Percentiles rank a stretch among this genome's conserved stretches.
These are phyloP conservation scores for Pseudozyma flocculosa DNA, from an alignment of 1,284 basidiomycete genomes.

Conservation along the genomic window DNA sequence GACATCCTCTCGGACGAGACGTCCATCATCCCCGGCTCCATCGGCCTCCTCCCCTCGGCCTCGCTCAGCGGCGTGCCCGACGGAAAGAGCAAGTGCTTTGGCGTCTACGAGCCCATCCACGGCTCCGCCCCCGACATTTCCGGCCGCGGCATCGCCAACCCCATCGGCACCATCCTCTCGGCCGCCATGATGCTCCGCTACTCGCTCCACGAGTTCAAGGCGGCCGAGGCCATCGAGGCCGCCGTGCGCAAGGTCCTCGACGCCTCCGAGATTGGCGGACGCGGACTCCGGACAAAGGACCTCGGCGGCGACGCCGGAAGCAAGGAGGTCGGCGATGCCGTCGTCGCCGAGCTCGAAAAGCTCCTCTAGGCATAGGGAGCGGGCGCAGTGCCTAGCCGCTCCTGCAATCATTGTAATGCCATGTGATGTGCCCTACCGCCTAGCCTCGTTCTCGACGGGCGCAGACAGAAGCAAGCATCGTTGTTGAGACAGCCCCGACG, in stretches of 20 bases:
- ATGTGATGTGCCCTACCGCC: too few relatives aligned
- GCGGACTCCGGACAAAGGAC: constrained; percentile 81
- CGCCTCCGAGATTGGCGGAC: constrained; percentile 69
- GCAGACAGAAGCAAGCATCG: too few relatives aligned
- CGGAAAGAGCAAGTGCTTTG: constrained; percentile 67
- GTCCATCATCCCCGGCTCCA: constrained; percentile 94
- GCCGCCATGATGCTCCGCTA: constrained; percentile 93
- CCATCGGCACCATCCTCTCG: constrained; percentile 94
- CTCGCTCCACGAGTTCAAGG: constrained; percentile 75
- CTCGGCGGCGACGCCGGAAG: constrained; percentile 78
- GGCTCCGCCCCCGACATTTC: constrained; percentile 86
- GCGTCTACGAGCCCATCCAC: constrained; percentile 90
- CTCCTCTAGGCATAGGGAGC: constrained; percentile 61
- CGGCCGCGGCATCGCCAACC: constrained; percentile 91
- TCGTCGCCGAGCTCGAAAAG: constrained; percentile 74
- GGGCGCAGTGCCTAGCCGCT: too few relatives aligned
- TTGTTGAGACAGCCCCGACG: too few relatives aligned
- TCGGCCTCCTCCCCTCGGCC: constrained; percentile 92
- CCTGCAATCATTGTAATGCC: too few relatives aligned
- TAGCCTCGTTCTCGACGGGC: too few relatives aligned
- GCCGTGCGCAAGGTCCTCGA: constrained; percentile 90
- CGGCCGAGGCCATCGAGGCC: constrained; percentile 80
- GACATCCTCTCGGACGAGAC: constrained; percentile 88
- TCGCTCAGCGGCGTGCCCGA: constrained; percentile 89
- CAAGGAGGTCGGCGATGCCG: constrained; percentile 77